Evolutionary conservation across 2,329 filamentous ascomycete genomes (phyloP), one percentile per base, ranked within the genome.

Genomic region (Trichoderma sp.): DNA sequence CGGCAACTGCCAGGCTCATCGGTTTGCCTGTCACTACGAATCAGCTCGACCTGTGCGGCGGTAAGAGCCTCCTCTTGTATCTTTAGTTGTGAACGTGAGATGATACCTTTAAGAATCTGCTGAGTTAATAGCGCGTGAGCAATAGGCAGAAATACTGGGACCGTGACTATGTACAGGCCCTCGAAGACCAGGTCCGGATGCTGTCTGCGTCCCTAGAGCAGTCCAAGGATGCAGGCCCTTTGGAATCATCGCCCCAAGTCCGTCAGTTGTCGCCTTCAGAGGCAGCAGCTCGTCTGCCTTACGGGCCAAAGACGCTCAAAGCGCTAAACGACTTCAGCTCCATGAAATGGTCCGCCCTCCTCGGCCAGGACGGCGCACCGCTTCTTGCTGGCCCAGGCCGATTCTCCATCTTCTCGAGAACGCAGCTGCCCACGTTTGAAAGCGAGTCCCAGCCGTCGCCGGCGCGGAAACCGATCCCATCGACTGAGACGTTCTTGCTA

Each of bases 101-200:
- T 62, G 21, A 21, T 53, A 10, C 37, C 19, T 13, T 29, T 11
- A 3, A 21, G 16, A 16, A 55, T 0, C 31, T 55, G 57, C 57
- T 31, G 33, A 68, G 21, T 31, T n/a, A 13, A 35, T 29, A 16
- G 29, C 43, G 24, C 31, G 53, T 8, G 27, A 5, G 21, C 7
- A 27, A 31, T n/a, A 69, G 67, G 24, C 67, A 69, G 57, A 69
- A 69, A 21, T 69, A 69, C 59, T 69, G 67, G 67, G 67, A 69
- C 31, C 59, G 67, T n/a, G 67, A 69, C 29, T 69, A 69, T 57
- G 67, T 69, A 14, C 58, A 69, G 21, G 49, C 58, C 29, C 59
- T 69, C 5, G 67, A 69, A 19, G 58, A 69, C 27, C 67, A 69
- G 7, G 59, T 69, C 29, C 49, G 59, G 29, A n/a, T 69, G 37